phyloP scores from a whole-genome alignment of 2,329 filamentous ascomycete species.

The Cercospora brassicicola region DNA sequence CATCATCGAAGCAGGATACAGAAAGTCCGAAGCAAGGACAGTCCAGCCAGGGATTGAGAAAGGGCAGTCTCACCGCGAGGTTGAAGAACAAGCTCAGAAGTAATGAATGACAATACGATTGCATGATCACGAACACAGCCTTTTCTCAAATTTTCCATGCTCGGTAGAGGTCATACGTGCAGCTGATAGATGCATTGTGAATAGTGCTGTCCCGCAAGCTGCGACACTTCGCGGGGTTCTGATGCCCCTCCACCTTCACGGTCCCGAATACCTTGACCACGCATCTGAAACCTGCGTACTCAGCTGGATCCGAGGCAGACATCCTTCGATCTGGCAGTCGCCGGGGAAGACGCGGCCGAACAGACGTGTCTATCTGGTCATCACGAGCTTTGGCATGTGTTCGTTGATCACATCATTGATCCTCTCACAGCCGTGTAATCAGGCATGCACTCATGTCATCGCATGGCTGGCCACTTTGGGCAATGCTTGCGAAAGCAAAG shows the following conservation, averaged over 20 bases:
- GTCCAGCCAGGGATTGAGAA: constrained; percentile 3
- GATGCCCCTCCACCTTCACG: neutral
- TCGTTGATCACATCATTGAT: neutral
- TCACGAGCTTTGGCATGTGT: neutral
- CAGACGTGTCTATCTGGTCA: neutral
- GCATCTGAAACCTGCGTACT: neutral
- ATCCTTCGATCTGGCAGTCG: neutral
- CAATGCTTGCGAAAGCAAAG: neutral
- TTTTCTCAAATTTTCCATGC: neutral
- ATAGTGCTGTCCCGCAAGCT: neutral
- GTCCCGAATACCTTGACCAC: neutral
- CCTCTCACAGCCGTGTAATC: neutral
- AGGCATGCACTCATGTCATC: neutral
- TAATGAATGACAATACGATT: constrained; percentile 15
- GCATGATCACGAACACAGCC: neutral
- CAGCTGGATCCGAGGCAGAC: neutral
- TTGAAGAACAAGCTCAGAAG: constrained; percentile 16
- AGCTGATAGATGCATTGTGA: neutral
- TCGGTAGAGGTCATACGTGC: neutral
- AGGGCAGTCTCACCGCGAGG: constrained; percentile 12
- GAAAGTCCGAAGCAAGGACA: constrained; percentile 7
- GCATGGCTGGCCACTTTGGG: neutral
- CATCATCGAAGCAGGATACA: neutral
- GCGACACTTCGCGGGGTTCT: no score
- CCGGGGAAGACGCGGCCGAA: no score